Base-by-base conservation (phyloP, 768 basidiomycete species). In the Chalciporus piperatus region DNA sequence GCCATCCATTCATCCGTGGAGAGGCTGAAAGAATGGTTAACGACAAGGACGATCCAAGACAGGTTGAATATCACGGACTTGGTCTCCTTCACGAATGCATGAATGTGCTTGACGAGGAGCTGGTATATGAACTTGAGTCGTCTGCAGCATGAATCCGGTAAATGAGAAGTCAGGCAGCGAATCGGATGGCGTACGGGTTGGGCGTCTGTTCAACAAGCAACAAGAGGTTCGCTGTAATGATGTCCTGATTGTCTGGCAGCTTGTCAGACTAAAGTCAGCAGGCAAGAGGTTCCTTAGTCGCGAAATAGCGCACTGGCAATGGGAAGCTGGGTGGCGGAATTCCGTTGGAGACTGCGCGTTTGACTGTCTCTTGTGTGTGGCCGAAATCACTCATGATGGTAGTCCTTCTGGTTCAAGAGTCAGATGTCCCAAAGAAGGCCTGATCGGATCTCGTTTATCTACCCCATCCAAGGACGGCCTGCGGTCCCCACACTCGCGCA, bases 1-100 rank as follows among this genome's bases (percentile, higher is more conserved):
- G 76, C 67, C 85, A 85, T 85, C 92, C 92, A 94, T 73, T 94
- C 92, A 3, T 92, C 86, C 1, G 83, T 87, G 16, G 90, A 89
- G 46, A 93, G 68, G 51, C 78, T 80, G 38, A 9, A n/a, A 16
- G 6, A 41, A 32, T 7, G 20, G n/a, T 55, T n/a, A 16, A 45
- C 22, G 33, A 10, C 40, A 27, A 16, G n/a, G 14, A 38, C 13
- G 17, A 27, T 11, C 10, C 1, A 17, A n/a, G 28, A 23, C 17
- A 6, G 49, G 38, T 22, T 7, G 30, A 13, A 28, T n/a, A n/a
- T 27, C 25, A 62, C 74, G 35, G 20, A 76, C 80, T 81, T 77
- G 1, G 87, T 86, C 67, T 92, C 90, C 40, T 74, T 75, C 20
- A 89, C 73, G 57, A 90, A 89, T 35, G 81, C 77, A 62, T 93